Evolutionary conservation across 345 rosid genomes (phyloP).

Genomic region (Camelina neglecta): DNA sequence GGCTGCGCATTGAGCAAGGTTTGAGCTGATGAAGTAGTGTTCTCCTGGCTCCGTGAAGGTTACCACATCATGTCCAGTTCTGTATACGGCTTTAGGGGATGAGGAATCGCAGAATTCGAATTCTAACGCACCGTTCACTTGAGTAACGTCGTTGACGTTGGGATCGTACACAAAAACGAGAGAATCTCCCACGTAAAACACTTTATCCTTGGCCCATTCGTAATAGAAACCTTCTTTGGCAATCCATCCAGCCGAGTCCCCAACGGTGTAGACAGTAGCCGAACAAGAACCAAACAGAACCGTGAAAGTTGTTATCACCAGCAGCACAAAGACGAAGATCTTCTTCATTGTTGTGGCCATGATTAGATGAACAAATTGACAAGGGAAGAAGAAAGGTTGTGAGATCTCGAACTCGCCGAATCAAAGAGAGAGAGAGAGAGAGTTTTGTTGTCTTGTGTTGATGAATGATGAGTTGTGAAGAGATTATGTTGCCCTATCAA

Average conservation of each 20-base stretch:
- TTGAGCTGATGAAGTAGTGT: background rate
- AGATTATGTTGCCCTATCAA: background rate
- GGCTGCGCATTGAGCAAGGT: background rate
- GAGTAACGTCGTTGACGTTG: background rate
- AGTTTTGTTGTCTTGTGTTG: background rate
- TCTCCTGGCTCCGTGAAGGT: background rate
- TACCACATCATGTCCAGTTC: background rate
- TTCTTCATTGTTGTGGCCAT: background rate
- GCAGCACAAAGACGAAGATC: background rate
- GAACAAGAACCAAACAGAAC: background rate
- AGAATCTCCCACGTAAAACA: slow-evolving; percentile 2
- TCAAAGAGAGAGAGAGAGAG: too few species aligned
- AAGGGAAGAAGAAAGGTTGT: background rate
- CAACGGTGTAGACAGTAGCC: background rate
- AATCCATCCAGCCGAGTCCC: background rate
- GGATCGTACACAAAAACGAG: background rate
- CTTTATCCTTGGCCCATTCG: background rate
- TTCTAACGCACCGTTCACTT: background rate
- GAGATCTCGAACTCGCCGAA: too few species aligned
- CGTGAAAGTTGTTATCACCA: background rate
- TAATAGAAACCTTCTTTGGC: background rate
- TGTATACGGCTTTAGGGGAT: background rate
- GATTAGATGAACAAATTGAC: background rate
- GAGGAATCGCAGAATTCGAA: background rate
- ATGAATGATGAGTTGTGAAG: background rate